Evolutionary conservation across 1,139 yeast species (phyloP).

Genomic region (Debaryomycetaceae sp.): DNA sequence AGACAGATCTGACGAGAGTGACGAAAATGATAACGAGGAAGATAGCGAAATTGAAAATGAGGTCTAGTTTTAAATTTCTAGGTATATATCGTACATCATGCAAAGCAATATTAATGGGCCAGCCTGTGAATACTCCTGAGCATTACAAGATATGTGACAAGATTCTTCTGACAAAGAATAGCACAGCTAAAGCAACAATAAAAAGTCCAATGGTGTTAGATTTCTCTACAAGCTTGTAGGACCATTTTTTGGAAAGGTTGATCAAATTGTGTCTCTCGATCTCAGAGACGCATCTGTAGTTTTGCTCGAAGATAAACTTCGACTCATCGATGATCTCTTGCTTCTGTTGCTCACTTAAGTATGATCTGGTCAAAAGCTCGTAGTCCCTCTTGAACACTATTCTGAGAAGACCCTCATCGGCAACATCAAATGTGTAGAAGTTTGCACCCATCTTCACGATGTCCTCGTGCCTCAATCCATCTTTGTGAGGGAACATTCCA

Average conservation of each 20-base stretch:
- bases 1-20: constrained; percentile 4
- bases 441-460: constrained; percentile 62
- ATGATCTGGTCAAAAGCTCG: constrained; percentile 70
- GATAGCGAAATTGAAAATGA: constrained; percentile 4
- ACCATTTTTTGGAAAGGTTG: constrained; percentile 53
- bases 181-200: constrained; percentile 18
- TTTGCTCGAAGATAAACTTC: constrained; percentile 61
- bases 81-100: constrained; percentile 1
- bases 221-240: constrained; percentile 51
- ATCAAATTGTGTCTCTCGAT: constrained; percentile 61
- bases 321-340: constrained; percentile 67
- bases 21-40: constrained; percentile 10
- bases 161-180: constrained; percentile 27
- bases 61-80: constrained; percentile 4
- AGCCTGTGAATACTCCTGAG: neutral
- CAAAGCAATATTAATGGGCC: neutral
- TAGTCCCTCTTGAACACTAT: constrained; percentile 68
- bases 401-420: constrained; percentile 65
- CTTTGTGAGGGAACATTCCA: constrained; percentile 72
- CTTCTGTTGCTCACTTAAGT: constrained; percentile 66
- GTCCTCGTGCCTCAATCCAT: constrained; percentile 60
- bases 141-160: constrained; percentile 11
- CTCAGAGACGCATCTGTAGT: constrained; percentile 58
- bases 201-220: constrained; percentile 40
- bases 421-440: constrained; percentile 68